Percentiles rank a stretch among this genome's conserved stretches.
Evolutionary conservation across 495 filamentous ascomycete species (phyloP).

Genomic region (Neurospora sp.): DNA sequence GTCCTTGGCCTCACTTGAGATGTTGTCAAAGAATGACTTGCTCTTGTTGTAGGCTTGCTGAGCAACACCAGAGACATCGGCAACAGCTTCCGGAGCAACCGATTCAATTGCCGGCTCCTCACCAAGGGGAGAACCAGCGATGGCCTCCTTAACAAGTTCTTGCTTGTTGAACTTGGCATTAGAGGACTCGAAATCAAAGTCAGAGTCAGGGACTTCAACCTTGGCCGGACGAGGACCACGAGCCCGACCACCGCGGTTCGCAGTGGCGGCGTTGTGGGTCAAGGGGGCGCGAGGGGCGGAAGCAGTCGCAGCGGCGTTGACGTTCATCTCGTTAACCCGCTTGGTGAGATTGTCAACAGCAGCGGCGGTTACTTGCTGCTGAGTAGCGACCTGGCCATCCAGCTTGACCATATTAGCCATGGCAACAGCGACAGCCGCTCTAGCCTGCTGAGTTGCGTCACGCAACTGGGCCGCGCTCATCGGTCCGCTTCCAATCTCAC

Average conservation of each 20-base stretch:
- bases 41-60: conserved; percentile 67
- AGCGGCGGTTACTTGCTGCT: conserved; percentile 32
- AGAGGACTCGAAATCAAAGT: conserved; percentile 86
- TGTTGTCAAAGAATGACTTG: conserved; percentile 92
- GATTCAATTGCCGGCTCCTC: conserved; percentile 38
- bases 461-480: conserved; percentile 30
- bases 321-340: conserved; percentile 80
- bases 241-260: conserved; percentile 42
- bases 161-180: conserved; percentile 99
- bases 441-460: conserved; percentile 74
- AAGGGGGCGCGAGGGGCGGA: not conserved
- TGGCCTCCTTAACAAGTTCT: conserved; percentile 84
- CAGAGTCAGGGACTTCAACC: conserved; percentile 76
- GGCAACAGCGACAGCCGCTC: conserved; percentile 75
- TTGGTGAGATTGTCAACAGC: conserved; percentile 69
- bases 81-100: conserved; percentile 16
- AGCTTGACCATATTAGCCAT: conserved; percentile 63
- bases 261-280: conserved; percentile 23
- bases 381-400: conserved; percentile 36
- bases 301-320: conserved; percentile 36
- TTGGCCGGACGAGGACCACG: conserved; percentile 48
- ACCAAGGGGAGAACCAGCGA: conserved; percentile 61
- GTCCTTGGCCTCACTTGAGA: conserved; percentile 85
- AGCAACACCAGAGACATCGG: conserved; percentile 26
- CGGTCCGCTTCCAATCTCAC: conserved; percentile 22